Conservation (phyloP, 495 filamentous ascomycete species). For the Penicillium alfredii region DNA sequence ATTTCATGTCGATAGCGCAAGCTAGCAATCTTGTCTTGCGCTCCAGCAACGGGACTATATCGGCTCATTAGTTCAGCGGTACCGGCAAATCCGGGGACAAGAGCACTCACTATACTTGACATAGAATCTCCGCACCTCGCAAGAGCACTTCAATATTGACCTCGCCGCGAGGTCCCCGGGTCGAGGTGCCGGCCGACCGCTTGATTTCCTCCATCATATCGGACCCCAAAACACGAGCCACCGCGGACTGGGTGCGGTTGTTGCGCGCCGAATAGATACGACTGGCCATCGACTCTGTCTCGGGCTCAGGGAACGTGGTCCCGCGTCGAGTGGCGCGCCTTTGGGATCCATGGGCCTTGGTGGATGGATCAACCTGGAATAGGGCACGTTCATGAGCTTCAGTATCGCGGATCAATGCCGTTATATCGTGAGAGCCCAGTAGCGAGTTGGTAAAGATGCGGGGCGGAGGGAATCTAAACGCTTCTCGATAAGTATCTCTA, state of each 20-base stretch:
- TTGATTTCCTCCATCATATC: conserved; percentile 82
- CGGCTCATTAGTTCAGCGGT: conserved; percentile 2
- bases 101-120: conserved; percentile 67
- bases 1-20: conserved; percentile 67
- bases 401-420: conserved; percentile 88
- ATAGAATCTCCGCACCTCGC: conserved; percentile 84
- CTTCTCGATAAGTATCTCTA: too few species aligned
- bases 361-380: conserved; percentile 76
- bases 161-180: conserved; percentile 50
- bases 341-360: conserved; percentile 33
- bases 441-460: conserved; percentile 95
- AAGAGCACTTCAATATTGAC: conserved; percentile 84
- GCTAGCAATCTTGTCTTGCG: conserved; percentile 67
- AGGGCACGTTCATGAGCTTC: conserved; percentile 92
- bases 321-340: conserved; percentile 43
- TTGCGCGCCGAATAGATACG: conserved; percentile 47
- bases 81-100: not conserved
- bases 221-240: conserved; percentile 80
- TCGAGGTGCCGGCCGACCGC: conserved; percentile 43
- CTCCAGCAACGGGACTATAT: conserved; percentile 74
- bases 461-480: conserved; percentile 72
- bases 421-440: conserved; percentile 83
- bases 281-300: conserved; percentile 43
- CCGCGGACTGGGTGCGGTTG: conserved; percentile 72
- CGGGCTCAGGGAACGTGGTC: conserved; percentile 39